Evolutionary conservation across 2,329 filamentous ascomycete genomes (phyloP).

Genomic region (Penicillium griseofulvum): DNA sequence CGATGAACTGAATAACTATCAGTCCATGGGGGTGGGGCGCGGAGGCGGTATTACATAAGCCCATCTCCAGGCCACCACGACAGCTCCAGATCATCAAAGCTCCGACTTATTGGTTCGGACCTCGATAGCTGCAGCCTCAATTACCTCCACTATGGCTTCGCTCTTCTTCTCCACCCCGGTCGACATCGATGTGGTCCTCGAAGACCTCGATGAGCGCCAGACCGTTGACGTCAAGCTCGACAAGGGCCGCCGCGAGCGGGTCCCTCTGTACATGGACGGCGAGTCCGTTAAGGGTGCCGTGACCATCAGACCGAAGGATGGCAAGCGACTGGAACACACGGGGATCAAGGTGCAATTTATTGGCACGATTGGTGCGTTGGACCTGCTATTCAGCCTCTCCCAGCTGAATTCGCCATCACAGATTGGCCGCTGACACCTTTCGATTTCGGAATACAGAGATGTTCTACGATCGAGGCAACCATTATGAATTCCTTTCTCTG

Average conservation of each 20-base stretch:
- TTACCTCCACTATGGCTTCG: conserved; percentile 70
- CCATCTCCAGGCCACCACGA: conserved; percentile 18
- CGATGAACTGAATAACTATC: background rate
- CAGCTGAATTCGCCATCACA: background rate
- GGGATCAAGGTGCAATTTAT: conserved; percentile 99
- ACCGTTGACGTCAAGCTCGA: conserved; percentile 98
- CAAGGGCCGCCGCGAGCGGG: conserved; percentile 96
- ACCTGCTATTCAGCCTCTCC: background rate
- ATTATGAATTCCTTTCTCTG: conserved; percentile 97
- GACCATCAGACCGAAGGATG: conserved; percentile 94
- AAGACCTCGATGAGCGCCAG: conserved; percentile 87
- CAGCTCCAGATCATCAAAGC: conserved; percentile 21
- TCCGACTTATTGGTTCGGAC: conserved; percentile 10
- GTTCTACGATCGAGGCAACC: conserved; percentile 99
- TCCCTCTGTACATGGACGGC: conserved; percentile 94
- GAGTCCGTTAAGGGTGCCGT: conserved; percentile 97
- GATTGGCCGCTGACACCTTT: background rate
- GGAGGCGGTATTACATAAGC: conserved; percentile 9
- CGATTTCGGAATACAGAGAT: conserved; percentile 64
- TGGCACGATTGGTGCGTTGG: conserved; percentile 73
- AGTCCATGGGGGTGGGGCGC: background rate
- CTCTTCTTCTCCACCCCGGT: conserved; percentile 98
- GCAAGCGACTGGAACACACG: conserved; percentile 94
- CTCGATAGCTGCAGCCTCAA: conserved; percentile 5
- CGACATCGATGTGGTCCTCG: conserved; percentile 97